Evolutionary conservation across 2,329 filamentous ascomycete species (phyloP).

Genomic region (Chaetothyriales sp.): DNA sequence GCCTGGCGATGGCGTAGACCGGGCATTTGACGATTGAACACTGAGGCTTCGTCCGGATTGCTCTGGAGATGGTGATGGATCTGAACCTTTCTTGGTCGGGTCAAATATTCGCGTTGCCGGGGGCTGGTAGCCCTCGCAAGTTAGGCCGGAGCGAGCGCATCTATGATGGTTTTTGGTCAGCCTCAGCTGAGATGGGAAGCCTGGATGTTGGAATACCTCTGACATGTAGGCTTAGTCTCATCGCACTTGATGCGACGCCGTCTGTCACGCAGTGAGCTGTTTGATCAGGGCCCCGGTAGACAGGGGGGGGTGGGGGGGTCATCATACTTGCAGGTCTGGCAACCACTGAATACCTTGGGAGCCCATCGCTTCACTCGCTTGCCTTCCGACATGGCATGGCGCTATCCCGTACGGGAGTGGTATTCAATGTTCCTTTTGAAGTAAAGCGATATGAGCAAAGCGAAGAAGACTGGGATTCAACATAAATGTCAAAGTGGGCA

Average conservation of each 20-base stretch:
- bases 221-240: conserved; percentile 9
- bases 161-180: conserved; percentile 1
- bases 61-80: neutral
- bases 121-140: conserved; percentile 9
- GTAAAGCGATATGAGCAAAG: too few relatives aligned
- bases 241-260: conserved; percentile 11
- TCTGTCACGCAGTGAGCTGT: conserved; percentile 1
- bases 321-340: conserved; percentile 13
- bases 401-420: neutral
- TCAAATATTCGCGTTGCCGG: conserved; percentile 11
- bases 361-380: conserved; percentile 11
- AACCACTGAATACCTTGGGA: conserved; percentile 12
- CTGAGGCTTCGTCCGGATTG: neutral
- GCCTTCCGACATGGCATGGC: neutral
- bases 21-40: too few relatives aligned
- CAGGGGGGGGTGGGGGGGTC: too few relatives aligned
- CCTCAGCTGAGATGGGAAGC: neutral
- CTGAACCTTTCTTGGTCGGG: conserved; percentile 1
- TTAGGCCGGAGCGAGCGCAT: conserved; percentile 2
- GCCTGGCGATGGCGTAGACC: too few relatives aligned
- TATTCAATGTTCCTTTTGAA: too few relatives aligned
- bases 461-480: too few relatives aligned
- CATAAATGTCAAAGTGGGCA: too few relatives aligned
- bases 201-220: conserved; percentile 2
- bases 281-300: neutral